phyloP scores from a whole-genome alignment of 2,329 filamentous ascomycete species.

The Alternaria gansuensis region DNA sequence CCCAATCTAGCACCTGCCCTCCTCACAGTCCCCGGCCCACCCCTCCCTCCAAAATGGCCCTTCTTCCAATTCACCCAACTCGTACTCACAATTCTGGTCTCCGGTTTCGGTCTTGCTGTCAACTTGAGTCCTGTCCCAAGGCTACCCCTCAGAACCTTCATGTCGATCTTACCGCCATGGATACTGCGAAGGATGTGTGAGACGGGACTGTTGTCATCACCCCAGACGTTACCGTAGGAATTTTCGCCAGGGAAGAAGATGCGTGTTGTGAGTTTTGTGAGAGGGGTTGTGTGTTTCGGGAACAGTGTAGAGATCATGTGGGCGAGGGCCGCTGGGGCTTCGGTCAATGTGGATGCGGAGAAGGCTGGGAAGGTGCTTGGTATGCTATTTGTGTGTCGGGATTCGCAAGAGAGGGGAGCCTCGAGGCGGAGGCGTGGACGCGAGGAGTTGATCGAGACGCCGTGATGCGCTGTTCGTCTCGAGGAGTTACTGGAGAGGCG shows the following conservation, averaged over 20 bases:
- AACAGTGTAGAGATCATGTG: slow-evolving; percentile 48
- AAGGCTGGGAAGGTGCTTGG: slow-evolving; percentile 22
- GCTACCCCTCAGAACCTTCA: slow-evolving; percentile 31
- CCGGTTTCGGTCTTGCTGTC: slow-evolving; percentile 27
- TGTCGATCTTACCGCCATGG: slow-evolving; percentile 49
- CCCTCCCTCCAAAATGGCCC: not conserved
- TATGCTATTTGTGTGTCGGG: slow-evolving; percentile 1
- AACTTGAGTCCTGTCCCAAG: slow-evolving; percentile 28
- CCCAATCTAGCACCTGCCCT: slow-evolving; percentile 9
- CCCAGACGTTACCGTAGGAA: slow-evolving; percentile 53
- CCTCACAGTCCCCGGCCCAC: not conserved
- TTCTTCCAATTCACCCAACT: slow-evolving; percentile 39
- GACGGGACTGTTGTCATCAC: slow-evolving; percentile 51
- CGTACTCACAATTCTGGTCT: slow-evolving; percentile 34
- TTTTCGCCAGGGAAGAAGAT: slow-evolving; percentile 54
- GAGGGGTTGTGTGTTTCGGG: slow-evolving; percentile 28
- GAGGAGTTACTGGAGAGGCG: not conserved
- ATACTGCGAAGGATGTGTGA: slow-evolving; percentile 51
- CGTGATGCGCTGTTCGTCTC: slow-evolving; percentile 8
- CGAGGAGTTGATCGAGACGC: slow-evolving; percentile 12
- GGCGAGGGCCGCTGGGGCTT: slow-evolving; percentile 43
- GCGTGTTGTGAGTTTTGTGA: slow-evolving; percentile 50
- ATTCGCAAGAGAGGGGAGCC: slow-evolving; percentile 8
- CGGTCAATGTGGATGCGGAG: slow-evolving; percentile 24
- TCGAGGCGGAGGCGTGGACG: slow-evolving; percentile 34